Evolutionary conservation across 2,329 filamentous ascomycete species (phyloP), one percentile per base, ranked within the genome.

Genomic region (Acrocalymma vagum): DNA sequence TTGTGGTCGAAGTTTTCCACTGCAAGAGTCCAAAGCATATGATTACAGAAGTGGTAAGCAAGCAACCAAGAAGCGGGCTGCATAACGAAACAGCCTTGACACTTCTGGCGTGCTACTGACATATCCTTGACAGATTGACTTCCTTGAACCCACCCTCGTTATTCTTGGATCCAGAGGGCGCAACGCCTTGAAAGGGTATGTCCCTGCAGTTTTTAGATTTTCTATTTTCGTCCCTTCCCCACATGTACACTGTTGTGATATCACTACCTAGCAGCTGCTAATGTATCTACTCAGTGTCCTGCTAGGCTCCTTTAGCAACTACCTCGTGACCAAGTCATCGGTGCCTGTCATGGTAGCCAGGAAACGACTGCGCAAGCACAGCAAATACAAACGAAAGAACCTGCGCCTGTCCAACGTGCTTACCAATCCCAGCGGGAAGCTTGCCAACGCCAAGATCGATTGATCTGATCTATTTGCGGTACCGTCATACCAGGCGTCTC

Each of bases 341-440:
- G 91, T 95, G 11, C 94, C 94, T 0, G 94, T 99, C 45, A 99
- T 99, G 94, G 94, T 97, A 23, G 94, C 94, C 6, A 80, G 94
- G 44, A 96, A 95, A 76, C 87, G 89, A 42, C 78, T 96, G 28
- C 81, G 88, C 32, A 96, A 96, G 70, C 88, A 95, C 72, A 86
- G 83, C 67, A 92, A 93, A 67, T 88, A 87, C 67, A 88, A 87
- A 70, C 82, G 83, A 46, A 80, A 83, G 13, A 82, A 84, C 28
- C 75, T 89, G 45, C 84, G 84, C 44, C 82, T 94, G 51, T 85
- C 90, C 49, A 96, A 95, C 70, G 93, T 95, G 56, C 78, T 95
- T 39, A 82, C 80, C 51, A 87, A 86, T 45, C 86, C 88, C 9
- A 80, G 78, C 36, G 81, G 84, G 34, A 80, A 80, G 58, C 76